Evolutionary conservation across 2,329 filamentous ascomycete genomes (phyloP).

Genomic region (Ophiocordyceps sinensis): DNA sequence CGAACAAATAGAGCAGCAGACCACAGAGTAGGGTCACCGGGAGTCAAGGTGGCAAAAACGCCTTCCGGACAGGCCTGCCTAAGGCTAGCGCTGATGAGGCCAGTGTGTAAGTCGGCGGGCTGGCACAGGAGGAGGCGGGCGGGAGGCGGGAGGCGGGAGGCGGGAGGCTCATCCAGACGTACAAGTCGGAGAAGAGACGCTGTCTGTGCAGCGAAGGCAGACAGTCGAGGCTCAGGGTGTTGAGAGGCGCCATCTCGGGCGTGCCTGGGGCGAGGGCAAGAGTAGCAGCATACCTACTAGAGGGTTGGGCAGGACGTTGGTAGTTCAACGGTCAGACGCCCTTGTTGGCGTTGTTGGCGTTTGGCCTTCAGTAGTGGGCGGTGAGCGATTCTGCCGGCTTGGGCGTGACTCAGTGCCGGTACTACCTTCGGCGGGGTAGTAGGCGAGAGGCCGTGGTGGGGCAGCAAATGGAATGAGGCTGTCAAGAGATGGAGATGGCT

Average conservation of each 20-base stretch:
- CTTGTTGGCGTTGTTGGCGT: no score
- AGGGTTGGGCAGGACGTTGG: no score
- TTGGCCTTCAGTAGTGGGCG: constrained; percentile 6
- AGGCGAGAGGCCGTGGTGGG: constrained; percentile 1
- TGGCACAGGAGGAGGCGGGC: neutral
- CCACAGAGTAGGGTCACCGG: constrained; percentile 71
- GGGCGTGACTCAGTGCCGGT: neutral
- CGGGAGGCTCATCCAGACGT: constrained; percentile 18
- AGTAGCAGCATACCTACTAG: neutral
- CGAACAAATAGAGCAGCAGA: constrained; percentile 84
- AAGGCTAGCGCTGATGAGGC: constrained; percentile 49
- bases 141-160: no score
- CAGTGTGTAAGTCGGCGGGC: neutral
- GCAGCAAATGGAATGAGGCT: neutral
- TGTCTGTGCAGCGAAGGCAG: constrained; percentile 52
- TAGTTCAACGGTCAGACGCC: no score
- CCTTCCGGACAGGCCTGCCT: constrained; percentile 74
- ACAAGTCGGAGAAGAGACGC: constrained; percentile 74
- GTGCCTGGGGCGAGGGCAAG: neutral
- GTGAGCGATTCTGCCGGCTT: constrained; percentile 9
- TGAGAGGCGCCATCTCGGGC: neutral
- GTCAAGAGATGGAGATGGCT: neutral
- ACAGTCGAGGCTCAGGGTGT: constrained; percentile 18
- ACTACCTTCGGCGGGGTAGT: no score
- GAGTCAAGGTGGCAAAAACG: constrained; percentile 72